Base-by-base conservation (phyloP, 139 green algal genomes). In the Chlamydomonas sphaeroides region DNA sequence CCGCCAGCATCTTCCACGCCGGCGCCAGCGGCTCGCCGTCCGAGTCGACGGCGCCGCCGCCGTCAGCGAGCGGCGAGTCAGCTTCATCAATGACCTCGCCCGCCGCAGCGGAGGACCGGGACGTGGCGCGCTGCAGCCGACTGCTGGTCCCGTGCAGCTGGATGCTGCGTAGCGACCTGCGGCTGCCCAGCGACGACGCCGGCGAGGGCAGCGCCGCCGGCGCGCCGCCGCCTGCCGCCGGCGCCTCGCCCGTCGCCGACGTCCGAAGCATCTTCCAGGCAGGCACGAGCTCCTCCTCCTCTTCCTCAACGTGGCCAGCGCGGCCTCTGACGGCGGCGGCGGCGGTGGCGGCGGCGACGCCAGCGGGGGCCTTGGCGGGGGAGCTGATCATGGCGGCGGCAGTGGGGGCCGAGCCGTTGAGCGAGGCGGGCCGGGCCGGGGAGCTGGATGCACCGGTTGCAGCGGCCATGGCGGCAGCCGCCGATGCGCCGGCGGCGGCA, bases 91-190 rank as follows among this genome's bases (percentile, higher is more conserved):
- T n/a, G n/a, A 39, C 30, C 59, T 36, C 59, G 4, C n/a, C n/a
- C n/a, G n/a, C 8, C 30, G 25, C 18, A 7, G 30, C 21, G n/a
- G n/a, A 32, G 30, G 59, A 18, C 14, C 59, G 59, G 8, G 59
- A 38, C 14, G 59, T 39, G 59, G 59, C 14, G 59, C 59, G 30
- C 59, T 66, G 59, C 59, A 66, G 30, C 30, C 59, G 59, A n/a
- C 59, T 66, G 38, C 39, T 20, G 63, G 8, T 3, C 33, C n/a
- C 6, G 20, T 38, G 26, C 4, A 45, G 6, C 5, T 20, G 30
- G 33, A 80, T 33, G 74, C 18, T 70, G 17, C 74, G 57, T 0
- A 80, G 59, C 30, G 74, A 80, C 39, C 74, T 38, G 1, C 74
- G 59, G 39, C 28, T n/a, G 41, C 74, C 74, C 20, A 80, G 59